These are phyloP conservation scores for Phalaenopsis aphrodite DNA, from an alignment of 106 monocot species.

Conservation along the genomic window DNA sequence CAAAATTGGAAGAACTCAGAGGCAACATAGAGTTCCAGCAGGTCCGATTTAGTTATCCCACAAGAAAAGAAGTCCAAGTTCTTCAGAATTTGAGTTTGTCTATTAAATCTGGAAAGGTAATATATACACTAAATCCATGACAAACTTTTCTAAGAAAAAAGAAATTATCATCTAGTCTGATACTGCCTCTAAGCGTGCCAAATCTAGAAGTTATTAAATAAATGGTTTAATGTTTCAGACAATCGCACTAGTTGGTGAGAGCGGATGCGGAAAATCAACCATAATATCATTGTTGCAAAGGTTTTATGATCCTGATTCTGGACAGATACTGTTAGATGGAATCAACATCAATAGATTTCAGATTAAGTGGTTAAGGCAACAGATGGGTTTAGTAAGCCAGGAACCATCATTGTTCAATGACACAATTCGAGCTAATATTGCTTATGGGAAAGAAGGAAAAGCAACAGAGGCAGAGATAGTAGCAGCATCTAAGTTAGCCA, in stretches of 20 bases:
- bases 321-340: constrained; percentile 9
- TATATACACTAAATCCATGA: background rate
- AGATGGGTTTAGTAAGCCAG: constrained; percentile 13
- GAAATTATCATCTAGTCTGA: background rate
- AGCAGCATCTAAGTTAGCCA: constrained; percentile 7
- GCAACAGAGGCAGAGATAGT: constrained; percentile 12
- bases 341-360: constrained; percentile 9
- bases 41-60: constrained; percentile 8
- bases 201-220: background rate
- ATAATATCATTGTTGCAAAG: constrained; percentile 10
- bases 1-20: constrained; percentile 1
- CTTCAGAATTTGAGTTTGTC: constrained; percentile 7
- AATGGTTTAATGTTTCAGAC: background rate
- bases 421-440: constrained; percentile 13
- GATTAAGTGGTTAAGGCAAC: constrained; percentile 10
- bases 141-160: background rate
- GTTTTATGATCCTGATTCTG: constrained; percentile 14
- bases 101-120: constrained; percentile 11
- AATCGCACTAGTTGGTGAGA: constrained; percentile 11
- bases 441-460: constrained; percentile 11
- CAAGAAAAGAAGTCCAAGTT: constrained; percentile 10
- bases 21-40: constrained; percentile 12
- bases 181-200: background rate
- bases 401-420: constrained; percentile 14
- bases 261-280: constrained; percentile 12